phyloP scores from a whole-genome alignment of 805 yeast species.

The Saturnispora mendoncae region DNA sequence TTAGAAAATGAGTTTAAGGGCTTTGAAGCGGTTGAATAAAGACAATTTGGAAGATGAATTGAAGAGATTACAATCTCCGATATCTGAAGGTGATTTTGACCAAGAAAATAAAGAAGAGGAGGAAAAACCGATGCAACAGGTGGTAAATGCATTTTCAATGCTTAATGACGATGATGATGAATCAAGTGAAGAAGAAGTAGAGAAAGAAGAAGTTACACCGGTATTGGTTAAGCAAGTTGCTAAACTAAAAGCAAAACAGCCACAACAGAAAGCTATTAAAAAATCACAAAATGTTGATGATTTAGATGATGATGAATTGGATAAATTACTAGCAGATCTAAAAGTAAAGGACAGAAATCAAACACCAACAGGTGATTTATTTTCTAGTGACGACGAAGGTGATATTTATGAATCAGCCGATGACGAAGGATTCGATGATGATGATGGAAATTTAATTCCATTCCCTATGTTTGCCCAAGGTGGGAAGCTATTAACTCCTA shows the following conservation, averaged over 20 bases:
- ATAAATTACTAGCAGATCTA: conserved; percentile 41
- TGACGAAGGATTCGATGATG: conserved; percentile 21
- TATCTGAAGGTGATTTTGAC: conserved; percentile 11
- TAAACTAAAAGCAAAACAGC: neutral
- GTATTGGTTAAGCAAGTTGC: neutral
- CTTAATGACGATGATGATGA: conserved; percentile 27
- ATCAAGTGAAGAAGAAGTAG: conserved; percentile 1
- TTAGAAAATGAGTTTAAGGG: conserved; percentile 40
- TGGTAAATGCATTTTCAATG: conserved; percentile 36
- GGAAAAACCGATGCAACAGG: conserved; percentile 14
- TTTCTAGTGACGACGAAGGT: conserved; percentile 23
- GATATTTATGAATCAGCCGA: conserved; percentile 32
- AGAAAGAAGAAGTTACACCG: neutral
- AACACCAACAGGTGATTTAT: conserved; percentile 18
- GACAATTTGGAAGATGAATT: conserved; percentile 20
- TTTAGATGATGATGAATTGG: conserved; percentile 37
- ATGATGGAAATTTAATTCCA: conserved; percentile 9
- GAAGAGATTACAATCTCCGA: conserved; percentile 16
- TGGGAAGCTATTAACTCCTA: conserved; percentile 37
- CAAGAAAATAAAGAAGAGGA: conserved; percentile 14
- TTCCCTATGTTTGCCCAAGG: conserved; percentile 22
- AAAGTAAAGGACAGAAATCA: conserved; percentile 16
- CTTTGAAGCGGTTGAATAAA: conserved; percentile 36
- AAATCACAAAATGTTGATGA: conserved; percentile 23
- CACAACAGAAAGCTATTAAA: conserved; percentile 12